Percentiles rank a stretch among this genome's conserved stretches.
These are phyloP conservation scores for Epichloe sp. DNA, from an alignment of 2,329 filamentous ascomycete genomes.

Conservation along the genomic window DNA sequence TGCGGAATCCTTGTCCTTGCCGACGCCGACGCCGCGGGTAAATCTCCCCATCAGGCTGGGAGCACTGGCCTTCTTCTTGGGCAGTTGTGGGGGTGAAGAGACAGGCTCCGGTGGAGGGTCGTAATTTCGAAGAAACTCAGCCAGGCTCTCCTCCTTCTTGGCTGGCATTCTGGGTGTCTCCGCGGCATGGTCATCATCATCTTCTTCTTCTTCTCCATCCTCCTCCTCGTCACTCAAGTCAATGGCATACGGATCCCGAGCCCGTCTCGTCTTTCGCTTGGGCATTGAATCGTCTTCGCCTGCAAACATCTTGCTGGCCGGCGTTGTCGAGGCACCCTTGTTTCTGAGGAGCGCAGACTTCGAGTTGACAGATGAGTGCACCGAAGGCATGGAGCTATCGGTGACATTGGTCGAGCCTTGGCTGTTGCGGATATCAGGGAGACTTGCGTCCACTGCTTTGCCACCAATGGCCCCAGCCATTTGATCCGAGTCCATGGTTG, in stretches of 20 bases:
- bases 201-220: constrained; percentile 29
- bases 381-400: constrained; percentile 41
- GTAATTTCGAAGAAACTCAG: constrained; percentile 60
- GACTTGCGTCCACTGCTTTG: constrained; percentile 42
- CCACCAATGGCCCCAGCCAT: constrained; percentile 42
- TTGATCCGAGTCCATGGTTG: constrained; percentile 77
- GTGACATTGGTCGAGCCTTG: constrained; percentile 43
- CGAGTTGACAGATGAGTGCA: constrained; percentile 60
- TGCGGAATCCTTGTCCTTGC: constrained; percentile 14
- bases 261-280: constrained; percentile 60
- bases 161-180: constrained; percentile 25
- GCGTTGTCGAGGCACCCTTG: constrained; percentile 16
- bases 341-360: constrained; percentile 52
- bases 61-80: constrained; percentile 53
- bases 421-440: constrained; percentile 43
- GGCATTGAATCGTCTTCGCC: constrained; percentile 46
- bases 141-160: constrained; percentile 52
- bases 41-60: constrained; percentile 50
- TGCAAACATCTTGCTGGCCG: constrained; percentile 26
- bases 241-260: constrained; percentile 88
- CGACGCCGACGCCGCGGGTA: constrained; percentile 21
- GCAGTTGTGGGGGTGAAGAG: constrained; percentile 18
- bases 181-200: constrained; percentile 36
- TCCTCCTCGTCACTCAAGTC: constrained; percentile 49
- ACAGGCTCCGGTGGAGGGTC: constrained; percentile 47